Evolutionary conservation across 768 basidiomycete species (phyloP).

Genomic region (Flagelloscypha sp.): DNA sequence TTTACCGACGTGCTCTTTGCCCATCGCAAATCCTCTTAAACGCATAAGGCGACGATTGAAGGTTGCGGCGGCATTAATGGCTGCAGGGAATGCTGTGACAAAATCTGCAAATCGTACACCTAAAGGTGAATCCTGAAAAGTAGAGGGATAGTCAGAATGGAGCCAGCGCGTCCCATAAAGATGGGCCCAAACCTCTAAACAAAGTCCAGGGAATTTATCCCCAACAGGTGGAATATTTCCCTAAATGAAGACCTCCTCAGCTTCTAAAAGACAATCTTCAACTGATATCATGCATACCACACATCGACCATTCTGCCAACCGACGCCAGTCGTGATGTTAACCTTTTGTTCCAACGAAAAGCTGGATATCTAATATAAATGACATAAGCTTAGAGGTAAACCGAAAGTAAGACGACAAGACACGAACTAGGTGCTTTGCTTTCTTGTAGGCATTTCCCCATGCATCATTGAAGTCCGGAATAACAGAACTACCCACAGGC

Average conservation of each 20-base stretch:
- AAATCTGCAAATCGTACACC: constrained; percentile 73
- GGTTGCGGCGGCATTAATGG: constrained; percentile 73
- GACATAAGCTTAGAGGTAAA: constrained; percentile 13
- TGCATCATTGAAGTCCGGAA: constrained; percentile 41
- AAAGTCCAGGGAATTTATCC: constrained; percentile 53
- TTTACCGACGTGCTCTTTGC: constrained; percentile 72
- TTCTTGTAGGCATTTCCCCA: constrained; percentile 55
- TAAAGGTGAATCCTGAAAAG: constrained; percentile 56
- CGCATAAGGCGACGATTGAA: constrained; percentile 77
- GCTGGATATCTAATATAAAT: constrained; percentile 28
- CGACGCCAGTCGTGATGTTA: constrained; percentile 56
- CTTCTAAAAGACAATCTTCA: neutral
- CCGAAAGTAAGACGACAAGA: constrained; percentile 3
- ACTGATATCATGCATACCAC: constrained; percentile 41
- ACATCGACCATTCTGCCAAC: constrained; percentile 58
- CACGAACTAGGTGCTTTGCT: constrained; percentile 44
- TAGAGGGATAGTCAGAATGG: neutral
- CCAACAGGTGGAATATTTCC: constrained; percentile 51
- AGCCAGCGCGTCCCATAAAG: constrained; percentile 5
- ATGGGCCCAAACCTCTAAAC: constrained; percentile 44
- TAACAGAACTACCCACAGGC: constrained; percentile 19
- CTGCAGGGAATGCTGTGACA: constrained; percentile 77
- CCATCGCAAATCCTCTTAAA: constrained; percentile 69
- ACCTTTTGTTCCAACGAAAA: constrained; percentile 60
- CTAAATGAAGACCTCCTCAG: constrained; percentile 13